Base-by-base conservation (phyloP, 768 basidiomycete genomes). In the Brasilioporus rufonigricans region DNA sequence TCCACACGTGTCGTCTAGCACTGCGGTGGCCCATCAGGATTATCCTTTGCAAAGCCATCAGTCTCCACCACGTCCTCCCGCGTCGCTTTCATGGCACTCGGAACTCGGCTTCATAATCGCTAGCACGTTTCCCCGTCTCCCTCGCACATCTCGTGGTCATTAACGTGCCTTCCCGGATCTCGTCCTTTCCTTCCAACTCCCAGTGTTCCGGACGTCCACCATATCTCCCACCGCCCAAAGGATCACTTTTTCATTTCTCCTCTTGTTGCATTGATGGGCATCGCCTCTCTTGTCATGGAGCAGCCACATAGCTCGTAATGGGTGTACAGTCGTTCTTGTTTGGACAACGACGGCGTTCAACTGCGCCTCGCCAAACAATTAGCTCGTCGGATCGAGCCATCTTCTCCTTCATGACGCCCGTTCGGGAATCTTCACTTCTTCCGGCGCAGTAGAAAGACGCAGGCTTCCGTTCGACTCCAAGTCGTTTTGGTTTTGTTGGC, bases 131-230 rank as follows among this genome's bases (percentile, higher is more conserved):
- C 7, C 19, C 49, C 56, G 56, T 58, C 39, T 9, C n/a, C 9
- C 33, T 44, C 56, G 57, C 57, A 57, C 29, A 27, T 46, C 35
- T 40, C 35, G 11, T 14, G 13, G 29, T 9, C 23, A 2, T 48
- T 45, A n/a, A 18, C 52, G 32, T 46, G 38, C 57, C 49, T 52
- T 14, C 1, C 36, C 59, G 59, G 59, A 60, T 55, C 59, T 60
- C 48, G 38, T 10, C 0, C 27, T 33, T 32, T 9, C 18, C 27
- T 38, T 18, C 21, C 26, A 33, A 27, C 5, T n/a, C 1, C 49
- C 40, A 35, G 6, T 32, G 11, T 18, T 40, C 40, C 29, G n/a
- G 19, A n/a, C 19, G 4, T 36, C 58, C 59, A 18, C 58, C 35
- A 47, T 60, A 60, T 60, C 52, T 40, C 58, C 57, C 27, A 54